Evolutionary conservation across 352 stramenopile genomes (phyloP), one percentile per base, ranked within the genome.

Genomic region (Phytophthora boehmeriae): DNA sequence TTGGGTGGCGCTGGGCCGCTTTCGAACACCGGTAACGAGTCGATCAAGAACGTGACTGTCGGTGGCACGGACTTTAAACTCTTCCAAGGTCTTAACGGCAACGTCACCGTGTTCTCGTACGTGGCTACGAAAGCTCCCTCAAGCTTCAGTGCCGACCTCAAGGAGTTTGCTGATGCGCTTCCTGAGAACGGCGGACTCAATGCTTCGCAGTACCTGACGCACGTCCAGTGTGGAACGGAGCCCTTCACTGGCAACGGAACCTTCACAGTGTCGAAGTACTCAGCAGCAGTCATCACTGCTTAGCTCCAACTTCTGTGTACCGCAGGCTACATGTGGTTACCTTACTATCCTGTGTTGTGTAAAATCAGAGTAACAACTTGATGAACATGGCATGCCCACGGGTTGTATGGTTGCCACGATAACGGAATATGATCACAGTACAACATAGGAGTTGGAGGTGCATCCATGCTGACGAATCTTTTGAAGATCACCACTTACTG

Each of bases 31-130:
- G 68, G 63, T 35, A 62, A 49, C 27, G n/a, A n/a, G n/a, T 36
- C 68, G 17, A 58, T 76, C 38, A 63, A 57, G 13, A 70, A 49
- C 1, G 30, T 60, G 14, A 66, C 63, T 1, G 22, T 70, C 11
- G 63, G 46, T 6, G 42, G 55, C 41, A 43, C 57, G 35, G 44
- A 34, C 4, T 73, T 76, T 45, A 59, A 61, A 17, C 27, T 76
- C 38, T 76, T 57, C 59, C 51, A 58, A 47, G 68, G 68, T 11
- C 53, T 43, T 10, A 76, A 76, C 50, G 68, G 63, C 25, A 59
- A 52, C 48, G 63, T 46, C 6, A 72, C 63, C n/a, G 68, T 76
- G 6, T 76, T 58, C 59, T 74, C 64, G 52, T 77, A 74, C 47
- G 59, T 74, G 19, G 64, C 64, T 16, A 57, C 42, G 9, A 53